Evolutionary conservation across 176 grass and related monocot genomes (phyloP).

Genomic region (Olyra latifolia): DNA sequence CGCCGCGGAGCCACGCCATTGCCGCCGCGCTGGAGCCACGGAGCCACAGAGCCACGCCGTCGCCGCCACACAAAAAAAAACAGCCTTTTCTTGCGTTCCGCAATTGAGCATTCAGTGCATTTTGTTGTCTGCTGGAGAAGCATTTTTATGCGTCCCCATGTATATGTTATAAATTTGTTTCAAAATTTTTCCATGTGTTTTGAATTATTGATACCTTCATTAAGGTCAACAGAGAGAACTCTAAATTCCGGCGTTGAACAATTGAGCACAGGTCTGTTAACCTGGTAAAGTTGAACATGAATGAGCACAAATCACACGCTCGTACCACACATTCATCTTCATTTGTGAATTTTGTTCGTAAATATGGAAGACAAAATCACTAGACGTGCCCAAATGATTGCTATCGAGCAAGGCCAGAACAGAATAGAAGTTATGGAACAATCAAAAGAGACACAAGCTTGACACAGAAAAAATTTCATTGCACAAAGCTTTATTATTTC

Average conservation of each 20-base stretch:
- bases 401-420: not conserved
- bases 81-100: no score
- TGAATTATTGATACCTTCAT: not conserved
- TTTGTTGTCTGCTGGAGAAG: not conserved
- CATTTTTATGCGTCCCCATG: not conserved
- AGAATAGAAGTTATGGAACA: not conserved
- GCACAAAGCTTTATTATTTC: slow-evolving; percentile 23
- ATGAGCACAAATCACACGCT: not conserved
- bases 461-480: not conserved
- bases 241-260: not conserved
- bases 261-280: not conserved
- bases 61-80: no score
- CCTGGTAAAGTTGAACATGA: not conserved
- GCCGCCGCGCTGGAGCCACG: no score
- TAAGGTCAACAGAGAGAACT: not conserved
- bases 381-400: not conserved
- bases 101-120: not conserved
- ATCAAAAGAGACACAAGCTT: not conserved
- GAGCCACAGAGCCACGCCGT: no score
- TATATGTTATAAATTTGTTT: not conserved
- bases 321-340: not conserved
- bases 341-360: not conserved
- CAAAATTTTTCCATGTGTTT: slow-evolving; percentile 6
- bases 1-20: no score
- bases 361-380: not conserved